Percentiles rank a stretch among this genome's conserved stretches.
Conservation (phyloP, 2,329 filamentous ascomycete species). For the Colletotrichum sp. region DNA sequence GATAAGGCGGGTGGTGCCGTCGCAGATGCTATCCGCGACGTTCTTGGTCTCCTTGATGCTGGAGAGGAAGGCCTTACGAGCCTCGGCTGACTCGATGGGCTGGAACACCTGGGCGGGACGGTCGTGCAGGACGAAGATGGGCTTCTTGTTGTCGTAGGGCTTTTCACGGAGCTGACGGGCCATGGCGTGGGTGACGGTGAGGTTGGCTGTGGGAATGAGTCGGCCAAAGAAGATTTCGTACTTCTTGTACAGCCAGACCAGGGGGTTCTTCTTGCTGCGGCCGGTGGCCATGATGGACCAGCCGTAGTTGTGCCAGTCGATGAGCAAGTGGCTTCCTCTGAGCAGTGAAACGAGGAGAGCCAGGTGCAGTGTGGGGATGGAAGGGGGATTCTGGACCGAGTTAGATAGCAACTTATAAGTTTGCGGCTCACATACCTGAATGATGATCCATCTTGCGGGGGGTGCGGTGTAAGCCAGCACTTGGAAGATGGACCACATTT, state of each 20-base stretch:
- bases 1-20: slow-evolving; percentile 68
- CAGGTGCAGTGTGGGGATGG: slow-evolving; percentile 86
- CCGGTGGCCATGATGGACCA: slow-evolving; percentile 84
- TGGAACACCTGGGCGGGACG: slow-evolving; percentile 84
- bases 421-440: slow-evolving; percentile 61
- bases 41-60: slow-evolving; percentile 68
- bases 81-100: slow-evolving; percentile 57
- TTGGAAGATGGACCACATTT: slow-evolving; percentile 73
- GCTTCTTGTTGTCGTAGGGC: slow-evolving; percentile 68
- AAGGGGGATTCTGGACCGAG: slow-evolving; percentile 79
- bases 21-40: slow-evolving; percentile 62
- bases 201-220: slow-evolving; percentile 71
- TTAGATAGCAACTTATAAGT: neutral
- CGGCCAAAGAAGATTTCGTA: slow-evolving; percentile 80
- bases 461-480: slow-evolving; percentile 76
- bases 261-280: slow-evolving; percentile 64
- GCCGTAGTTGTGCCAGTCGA: slow-evolving; percentile 99
- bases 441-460: slow-evolving; percentile 84
- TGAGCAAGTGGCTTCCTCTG: slow-evolving; percentile 80
- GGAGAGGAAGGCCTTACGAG: slow-evolving; percentile 64
- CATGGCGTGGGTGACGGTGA: slow-evolving; percentile 94
- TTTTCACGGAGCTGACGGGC: slow-evolving; percentile 66
- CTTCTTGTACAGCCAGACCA: slow-evolving; percentile 77
- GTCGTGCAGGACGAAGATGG: slow-evolving; percentile 80
- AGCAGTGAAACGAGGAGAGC: slow-evolving; percentile 75